Percentiles rank a stretch among this genome's conserved stretches.
phyloP scores from a whole-genome alignment of 495 filamentous ascomycete genomes.

The Cenococcum geophilum region DNA sequence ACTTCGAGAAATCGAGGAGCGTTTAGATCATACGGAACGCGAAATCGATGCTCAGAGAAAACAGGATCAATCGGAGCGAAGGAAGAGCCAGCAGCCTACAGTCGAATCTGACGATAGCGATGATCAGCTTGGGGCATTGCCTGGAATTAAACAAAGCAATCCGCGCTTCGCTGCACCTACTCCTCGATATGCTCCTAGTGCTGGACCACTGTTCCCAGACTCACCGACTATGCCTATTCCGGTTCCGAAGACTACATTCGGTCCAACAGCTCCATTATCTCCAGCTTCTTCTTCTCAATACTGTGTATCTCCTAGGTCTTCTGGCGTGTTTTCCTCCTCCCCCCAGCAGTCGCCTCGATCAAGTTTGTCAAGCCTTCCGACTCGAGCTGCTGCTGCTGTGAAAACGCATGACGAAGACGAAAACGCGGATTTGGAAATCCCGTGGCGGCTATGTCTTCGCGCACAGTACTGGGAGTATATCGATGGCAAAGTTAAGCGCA shows the following conservation, averaged over 20 bases:
- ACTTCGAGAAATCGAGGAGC: constrained; percentile 16
- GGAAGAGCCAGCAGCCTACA: constrained; percentile 22
- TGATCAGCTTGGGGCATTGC: constrained; percentile 10
- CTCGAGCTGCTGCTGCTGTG: constrained; percentile 18
- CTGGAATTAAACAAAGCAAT: constrained; percentile 1
- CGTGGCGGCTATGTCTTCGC: constrained; percentile 21
- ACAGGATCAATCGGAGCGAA: background rate
- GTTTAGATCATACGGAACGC: constrained; percentile 9
- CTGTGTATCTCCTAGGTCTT: constrained; percentile 18
- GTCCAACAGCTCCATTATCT: constrained; percentile 13
- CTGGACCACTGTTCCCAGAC: constrained; percentile 17
- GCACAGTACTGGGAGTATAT: constrained; percentile 23
- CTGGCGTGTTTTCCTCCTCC: constrained; percentile 5
- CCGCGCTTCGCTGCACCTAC: constrained; percentile 7
- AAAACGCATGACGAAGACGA: constrained; percentile 19
- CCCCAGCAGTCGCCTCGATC: constrained; percentile 17
- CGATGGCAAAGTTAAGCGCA: constrained; percentile 16
- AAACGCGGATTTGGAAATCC: constrained; percentile 17
- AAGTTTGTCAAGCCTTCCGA: constrained; percentile 15
- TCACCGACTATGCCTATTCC: constrained; percentile 10
- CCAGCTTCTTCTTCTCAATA: constrained; percentile 24
- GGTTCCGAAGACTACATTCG: constrained; percentile 1
- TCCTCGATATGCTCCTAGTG: constrained; percentile 7
- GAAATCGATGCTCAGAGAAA: constrained; percentile 5
- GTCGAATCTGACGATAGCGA: constrained; percentile 27